Conservation (phyloP, 495 filamentous ascomycete species). For the Apiosordaria backusii region DNA sequence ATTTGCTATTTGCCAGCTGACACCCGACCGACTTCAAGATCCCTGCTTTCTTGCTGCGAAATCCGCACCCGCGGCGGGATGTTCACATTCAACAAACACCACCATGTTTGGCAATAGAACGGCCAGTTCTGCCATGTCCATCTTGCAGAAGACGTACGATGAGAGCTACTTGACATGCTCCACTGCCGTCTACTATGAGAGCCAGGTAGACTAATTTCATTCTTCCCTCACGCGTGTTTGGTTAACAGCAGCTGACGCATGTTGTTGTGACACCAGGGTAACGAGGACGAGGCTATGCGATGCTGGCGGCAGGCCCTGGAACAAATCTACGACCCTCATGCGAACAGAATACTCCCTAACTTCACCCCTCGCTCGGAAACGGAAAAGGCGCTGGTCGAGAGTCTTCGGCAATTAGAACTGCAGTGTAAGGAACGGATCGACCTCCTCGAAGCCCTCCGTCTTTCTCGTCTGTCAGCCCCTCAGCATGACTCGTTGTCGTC, state of each 20-base stretch:
- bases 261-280: constrained; percentile 58
- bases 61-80: constrained; percentile 9
- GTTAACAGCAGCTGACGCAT: not conserved
- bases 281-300: constrained; percentile 85
- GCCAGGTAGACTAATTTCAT: constrained; percentile 56
- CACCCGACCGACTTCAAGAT: not conserved
- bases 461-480: constrained; percentile 64
- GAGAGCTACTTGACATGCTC: constrained; percentile 91
- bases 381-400: constrained; percentile 77
- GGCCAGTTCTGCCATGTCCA: constrained; percentile 54
- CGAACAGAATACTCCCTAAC: constrained; percentile 63
- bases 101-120: constrained; percentile 74
- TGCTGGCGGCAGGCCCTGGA: constrained; percentile 91
- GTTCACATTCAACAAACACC: constrained; percentile 11
- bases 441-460: constrained; percentile 73
- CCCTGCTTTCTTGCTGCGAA: not conserved
- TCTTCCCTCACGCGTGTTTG: not conserved
- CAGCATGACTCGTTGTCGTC: constrained; percentile 28
- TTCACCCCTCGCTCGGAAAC: constrained; percentile 78
- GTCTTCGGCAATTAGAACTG: constrained; percentile 74
- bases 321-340: constrained; percentile 84
- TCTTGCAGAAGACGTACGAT: constrained; percentile 95
- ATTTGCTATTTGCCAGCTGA: constrained; percentile 1
- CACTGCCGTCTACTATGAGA: constrained; percentile 92
- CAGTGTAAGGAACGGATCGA: constrained; percentile 95